Conservation (phyloP, 768 basidiomycete species). For the Hysterangium stoloniferum region DNA sequence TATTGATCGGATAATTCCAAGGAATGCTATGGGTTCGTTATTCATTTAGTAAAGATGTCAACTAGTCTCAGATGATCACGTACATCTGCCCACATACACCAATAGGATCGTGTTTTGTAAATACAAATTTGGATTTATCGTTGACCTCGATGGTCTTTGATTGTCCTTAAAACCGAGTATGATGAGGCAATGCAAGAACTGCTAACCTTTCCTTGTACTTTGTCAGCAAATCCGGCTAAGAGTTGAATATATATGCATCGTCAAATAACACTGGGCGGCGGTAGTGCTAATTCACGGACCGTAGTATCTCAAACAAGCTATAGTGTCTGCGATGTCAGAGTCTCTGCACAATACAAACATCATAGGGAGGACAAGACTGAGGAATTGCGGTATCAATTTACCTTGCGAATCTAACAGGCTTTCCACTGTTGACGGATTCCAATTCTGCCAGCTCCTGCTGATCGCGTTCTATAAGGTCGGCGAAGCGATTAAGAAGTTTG, state of each 20-base stretch:
- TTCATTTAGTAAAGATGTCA: slow-evolving; percentile 8
- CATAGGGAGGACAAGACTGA: neutral
- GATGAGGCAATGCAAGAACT: slow-evolving; percentile 5
- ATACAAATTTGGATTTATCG: slow-evolving; percentile 72
- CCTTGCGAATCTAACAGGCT: slow-evolving; percentile 63
- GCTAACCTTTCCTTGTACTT: slow-evolving; percentile 75
- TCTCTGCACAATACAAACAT: slow-evolving; percentile 39
- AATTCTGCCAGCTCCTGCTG: slow-evolving; percentile 75
- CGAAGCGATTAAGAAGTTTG: slow-evolving; percentile 74
- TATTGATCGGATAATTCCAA: slow-evolving; percentile 89
- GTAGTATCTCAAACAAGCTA: slow-evolving; percentile 81
- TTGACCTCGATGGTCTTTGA: slow-evolving; percentile 70
- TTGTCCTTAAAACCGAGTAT: neutral
- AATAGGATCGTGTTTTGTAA: slow-evolving; percentile 83
- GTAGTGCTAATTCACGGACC: neutral
- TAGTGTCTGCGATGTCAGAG: slow-evolving; percentile 70
- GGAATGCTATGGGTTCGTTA: slow-evolving; percentile 50
- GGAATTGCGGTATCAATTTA: slow-evolving; percentile 14
- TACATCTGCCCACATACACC: slow-evolving; percentile 95
- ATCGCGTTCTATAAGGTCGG: slow-evolving; percentile 85
- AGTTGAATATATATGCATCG: neutral
- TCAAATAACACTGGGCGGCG: neutral
- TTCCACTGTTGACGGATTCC: slow-evolving; percentile 86
- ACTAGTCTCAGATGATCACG: slow-evolving; percentile 15
- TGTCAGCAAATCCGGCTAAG: slow-evolving; percentile 87